phyloP scores from a whole-genome alignment of 2,329 filamentous ascomycete species.

The Alternaria arborescens region DNA sequence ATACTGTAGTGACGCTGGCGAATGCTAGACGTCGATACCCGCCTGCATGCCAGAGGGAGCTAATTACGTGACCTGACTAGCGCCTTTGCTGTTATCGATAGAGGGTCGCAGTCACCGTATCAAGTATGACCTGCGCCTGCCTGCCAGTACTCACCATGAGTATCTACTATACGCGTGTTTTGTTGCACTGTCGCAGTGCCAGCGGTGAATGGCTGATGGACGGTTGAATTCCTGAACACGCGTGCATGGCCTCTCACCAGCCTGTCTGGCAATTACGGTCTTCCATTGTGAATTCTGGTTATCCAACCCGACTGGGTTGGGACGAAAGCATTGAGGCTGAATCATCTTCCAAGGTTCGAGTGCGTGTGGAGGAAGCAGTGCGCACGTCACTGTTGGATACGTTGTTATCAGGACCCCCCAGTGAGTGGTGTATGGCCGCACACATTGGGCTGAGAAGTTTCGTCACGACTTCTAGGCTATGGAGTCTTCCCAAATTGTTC shows the following conservation, averaged over 20 bases:
- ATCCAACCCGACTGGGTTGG: not conserved
- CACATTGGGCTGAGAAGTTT: not conserved
- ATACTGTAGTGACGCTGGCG: slow-evolving; percentile 15
- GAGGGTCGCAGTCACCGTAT: slow-evolving; percentile 1
- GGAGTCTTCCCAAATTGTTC: not conserved
- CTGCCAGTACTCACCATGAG: not conserved
- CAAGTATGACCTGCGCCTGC: not conserved
- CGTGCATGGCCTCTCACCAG: not conserved
- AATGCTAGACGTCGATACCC: slow-evolving; percentile 13
- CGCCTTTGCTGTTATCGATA: slow-evolving; percentile 16
- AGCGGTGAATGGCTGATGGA: not conserved
- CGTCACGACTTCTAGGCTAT: not conserved
- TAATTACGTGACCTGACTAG: slow-evolving; percentile 20
- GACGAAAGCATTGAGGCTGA: not conserved
- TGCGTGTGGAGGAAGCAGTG: not conserved
- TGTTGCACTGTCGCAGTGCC: not conserved
- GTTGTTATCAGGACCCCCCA: not conserved
- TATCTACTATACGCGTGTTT: too few relatives aligned
- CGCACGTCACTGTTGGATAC: not conserved
- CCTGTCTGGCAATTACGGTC: not conserved
- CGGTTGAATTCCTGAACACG: not conserved
- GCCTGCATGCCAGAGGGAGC: slow-evolving; percentile 13
- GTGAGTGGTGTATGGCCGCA: not conserved
- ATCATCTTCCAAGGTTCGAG: not conserved
- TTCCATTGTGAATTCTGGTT: not conserved